Evolutionary conservation across 1,139 yeast genomes (phyloP).

Genomic region (Yamadazyma mexicana): DNA sequence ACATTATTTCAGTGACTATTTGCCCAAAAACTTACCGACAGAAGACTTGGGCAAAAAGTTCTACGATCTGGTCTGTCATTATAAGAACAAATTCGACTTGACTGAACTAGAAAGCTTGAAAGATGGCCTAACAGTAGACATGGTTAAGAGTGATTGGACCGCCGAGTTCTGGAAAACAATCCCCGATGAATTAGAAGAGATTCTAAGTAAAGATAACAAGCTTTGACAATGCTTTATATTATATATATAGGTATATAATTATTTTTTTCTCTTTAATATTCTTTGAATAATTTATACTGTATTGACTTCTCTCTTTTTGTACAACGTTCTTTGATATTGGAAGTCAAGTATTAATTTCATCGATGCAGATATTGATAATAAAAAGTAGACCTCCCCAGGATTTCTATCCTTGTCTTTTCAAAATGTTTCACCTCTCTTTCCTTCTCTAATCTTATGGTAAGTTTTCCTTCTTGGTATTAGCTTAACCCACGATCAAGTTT

Average conservation of each 20-base stretch:
- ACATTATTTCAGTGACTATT: slow-evolving; percentile 43
- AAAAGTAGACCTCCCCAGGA: not conserved
- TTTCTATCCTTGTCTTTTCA: not conserved
- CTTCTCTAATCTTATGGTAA: too few relatives aligned
- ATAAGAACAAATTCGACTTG: slow-evolving; percentile 11
- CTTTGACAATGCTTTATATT: slow-evolving; percentile 4
- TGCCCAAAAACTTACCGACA: slow-evolving; percentile 45
- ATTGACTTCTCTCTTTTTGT: slow-evolving; percentile 1
- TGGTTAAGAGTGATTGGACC: slow-evolving; percentile 23
- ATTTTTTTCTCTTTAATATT: too few relatives aligned
- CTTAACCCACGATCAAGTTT: slow-evolving; percentile 71
- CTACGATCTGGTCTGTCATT: slow-evolving; percentile 20
- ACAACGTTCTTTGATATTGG: not conserved
- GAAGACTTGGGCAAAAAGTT: slow-evolving; percentile 23
- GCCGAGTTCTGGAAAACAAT: slow-evolving; percentile 31
- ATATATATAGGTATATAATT: slow-evolving; percentile 2
- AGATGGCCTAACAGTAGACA: slow-evolving; percentile 17
- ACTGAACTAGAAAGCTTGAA: slow-evolving; percentile 12
- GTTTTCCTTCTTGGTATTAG: too few relatives aligned
- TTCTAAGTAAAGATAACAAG: slow-evolving; percentile 14
- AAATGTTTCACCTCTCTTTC: not conserved
- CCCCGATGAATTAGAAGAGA: slow-evolving; percentile 41
- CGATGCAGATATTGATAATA: slow-evolving; percentile 4
- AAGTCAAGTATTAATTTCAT: slow-evolving; percentile 3
- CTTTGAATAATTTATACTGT: slow-evolving; percentile 4